Evolutionary conservation across 2,329 filamentous ascomycete species (phyloP).

Genomic region (Penicillium sumatraense): DNA sequence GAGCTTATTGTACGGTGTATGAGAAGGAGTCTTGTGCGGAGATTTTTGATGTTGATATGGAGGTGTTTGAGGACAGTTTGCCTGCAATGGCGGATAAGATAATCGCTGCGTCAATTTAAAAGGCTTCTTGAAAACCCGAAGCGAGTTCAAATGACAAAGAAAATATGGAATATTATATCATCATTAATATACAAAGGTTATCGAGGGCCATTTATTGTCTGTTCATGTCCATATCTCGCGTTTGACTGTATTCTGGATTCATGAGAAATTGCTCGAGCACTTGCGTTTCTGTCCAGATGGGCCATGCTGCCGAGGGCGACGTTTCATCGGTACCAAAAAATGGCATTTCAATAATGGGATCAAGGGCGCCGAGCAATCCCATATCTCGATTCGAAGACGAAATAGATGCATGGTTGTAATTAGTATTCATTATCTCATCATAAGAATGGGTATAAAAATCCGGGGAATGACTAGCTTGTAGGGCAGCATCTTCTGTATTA

Average conservation of each 20-base stretch:
- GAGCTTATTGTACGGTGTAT: constrained; percentile 59
- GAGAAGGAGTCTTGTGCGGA: constrained; percentile 57
- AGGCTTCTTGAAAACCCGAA: not conserved
- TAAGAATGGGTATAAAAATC: not conserved
- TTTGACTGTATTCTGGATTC: not conserved
- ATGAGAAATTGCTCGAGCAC: constrained; percentile 27
- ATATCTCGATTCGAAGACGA: not conserved
- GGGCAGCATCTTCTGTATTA: not conserved
- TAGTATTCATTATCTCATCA: not conserved
- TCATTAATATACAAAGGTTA: not conserved
- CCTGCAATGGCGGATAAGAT: constrained; percentile 52
- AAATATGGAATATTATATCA: not conserved
- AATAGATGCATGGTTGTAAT: not conserved
- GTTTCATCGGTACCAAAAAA: constrained; percentile 17
- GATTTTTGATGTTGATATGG: constrained; percentile 56
- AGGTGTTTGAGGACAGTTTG: constrained; percentile 54
- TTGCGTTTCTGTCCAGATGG: constrained; percentile 24
- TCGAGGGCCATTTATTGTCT: not conserved
- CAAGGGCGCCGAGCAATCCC: constrained; percentile 12
- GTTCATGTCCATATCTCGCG: not conserved
- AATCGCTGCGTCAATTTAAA: not conserved
- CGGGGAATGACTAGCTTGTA: not conserved
- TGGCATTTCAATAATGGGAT: constrained; percentile 17
- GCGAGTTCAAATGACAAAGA: not conserved
- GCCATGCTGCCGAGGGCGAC: constrained; percentile 18